These are phyloP conservation scores for Furcasterigmium sp. DNA, from an alignment of 2,329 filamentous ascomycete genomes.

Conservation along the genomic window DNA sequence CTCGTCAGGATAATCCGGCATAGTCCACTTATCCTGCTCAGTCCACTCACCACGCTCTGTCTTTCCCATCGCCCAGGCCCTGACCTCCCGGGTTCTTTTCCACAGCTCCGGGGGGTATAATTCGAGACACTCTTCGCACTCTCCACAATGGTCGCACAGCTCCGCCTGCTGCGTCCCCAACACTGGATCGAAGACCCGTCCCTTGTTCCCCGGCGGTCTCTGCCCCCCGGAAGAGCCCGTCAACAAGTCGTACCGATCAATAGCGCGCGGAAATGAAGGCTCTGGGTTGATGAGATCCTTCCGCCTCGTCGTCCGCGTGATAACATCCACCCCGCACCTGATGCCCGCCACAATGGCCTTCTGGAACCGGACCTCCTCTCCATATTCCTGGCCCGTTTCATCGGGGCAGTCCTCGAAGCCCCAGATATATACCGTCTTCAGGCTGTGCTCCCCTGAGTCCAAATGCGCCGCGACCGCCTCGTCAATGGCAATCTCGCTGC, in stretches of 20 bases:
- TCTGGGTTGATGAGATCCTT: neutral
- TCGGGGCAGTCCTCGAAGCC: neutral
- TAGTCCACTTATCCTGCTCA: too few species aligned
- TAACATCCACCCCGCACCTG: neutral
- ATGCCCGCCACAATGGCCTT: neutral
- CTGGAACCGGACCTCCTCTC: neutral
- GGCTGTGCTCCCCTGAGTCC: neutral
- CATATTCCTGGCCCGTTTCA: neutral
- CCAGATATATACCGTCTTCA: neutral
- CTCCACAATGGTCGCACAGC: constrained; percentile 2
- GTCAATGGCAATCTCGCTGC: neutral
- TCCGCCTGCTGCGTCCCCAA: neutral
- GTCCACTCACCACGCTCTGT: neutral
- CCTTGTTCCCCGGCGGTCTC: neutral
- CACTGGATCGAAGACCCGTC: neutral
- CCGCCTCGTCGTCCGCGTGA: neutral
- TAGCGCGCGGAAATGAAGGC: neutral
- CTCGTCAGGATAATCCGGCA: neutral
- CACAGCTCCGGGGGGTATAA: neutral
- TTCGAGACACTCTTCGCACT: neutral
- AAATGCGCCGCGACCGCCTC: neutral
- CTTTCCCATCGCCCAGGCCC: neutral
- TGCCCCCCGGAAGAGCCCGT: neutral
- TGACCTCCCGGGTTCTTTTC: neutral
- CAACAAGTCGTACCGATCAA: constrained; percentile 2